Evolutionary conservation across 257 asterid genomes (phyloP), one percentile per base, ranked within the genome.

Genomic region (Sherardia arvensis): DNA sequence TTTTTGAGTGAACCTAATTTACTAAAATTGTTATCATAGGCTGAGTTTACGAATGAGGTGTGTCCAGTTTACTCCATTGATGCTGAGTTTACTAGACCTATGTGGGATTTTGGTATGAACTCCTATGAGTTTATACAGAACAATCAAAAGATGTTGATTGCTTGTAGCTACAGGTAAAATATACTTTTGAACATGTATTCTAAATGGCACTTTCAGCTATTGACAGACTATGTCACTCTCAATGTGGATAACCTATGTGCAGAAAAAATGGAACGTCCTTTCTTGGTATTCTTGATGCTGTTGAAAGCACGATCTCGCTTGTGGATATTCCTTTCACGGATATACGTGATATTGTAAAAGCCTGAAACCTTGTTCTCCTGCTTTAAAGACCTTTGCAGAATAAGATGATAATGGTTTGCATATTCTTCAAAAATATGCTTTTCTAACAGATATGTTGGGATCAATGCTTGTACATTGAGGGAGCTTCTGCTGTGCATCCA

Each of bases 21-120:
- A n/a, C n/a, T n/a, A n/a, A n/a, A n/a, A 21, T 67, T 33, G 12
- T 56, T 23, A 53, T 29, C 28, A 38, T 72, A 92, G 99, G 88
- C 84, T 74, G 97, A 92, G 75, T 78, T 94, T 66, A 69, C 87
- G 20, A 92, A 85, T 61, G 87, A 87, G 78, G 85, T 89, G 73
- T 60, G 78, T 26, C 88, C 95, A 32, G 83, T 92, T 67, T 87
- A 84, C 80, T 62, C 85, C 9, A 68, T 84, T 61, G 61, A 87
- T 73, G 95, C 94, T 18, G 99, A 92, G 84, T 92, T 92, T 78
- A 69, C 97, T 29, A 85, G 80, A 76, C 99, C 99, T 20, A 76
- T 89, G 48, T 89, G 99, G 99, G 74, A 78, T 67, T 92, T 92
- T 73, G 97, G 99, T 62, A 70, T 76, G 84, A 87, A 74, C 86